Evolutionary conservation across 75 land plant species (phyloP).

Genomic region (Sequoiadendron giganteum): DNA sequence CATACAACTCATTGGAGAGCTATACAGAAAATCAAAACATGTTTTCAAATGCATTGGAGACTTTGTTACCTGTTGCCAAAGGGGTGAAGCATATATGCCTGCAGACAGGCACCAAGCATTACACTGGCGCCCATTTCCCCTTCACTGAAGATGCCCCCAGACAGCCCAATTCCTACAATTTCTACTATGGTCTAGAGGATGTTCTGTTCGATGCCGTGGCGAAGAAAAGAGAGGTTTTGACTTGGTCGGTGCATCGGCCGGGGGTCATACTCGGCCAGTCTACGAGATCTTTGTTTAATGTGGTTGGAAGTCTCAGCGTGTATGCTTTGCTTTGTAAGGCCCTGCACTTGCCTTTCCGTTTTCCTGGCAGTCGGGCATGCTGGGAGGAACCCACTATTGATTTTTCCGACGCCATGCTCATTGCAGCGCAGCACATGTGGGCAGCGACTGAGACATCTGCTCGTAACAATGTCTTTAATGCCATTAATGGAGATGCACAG

Average conservation of each 20-base stretch:
- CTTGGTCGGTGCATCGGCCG: constrained; percentile 85
- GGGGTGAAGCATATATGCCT: constrained; percentile 56
- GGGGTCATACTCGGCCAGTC: constrained; percentile 68
- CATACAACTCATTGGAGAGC: constrained; percentile 35
- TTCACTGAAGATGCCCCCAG: constrained; percentile 57
- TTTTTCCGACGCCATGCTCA: constrained; percentile 71
- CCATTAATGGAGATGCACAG: constrained; percentile 35
- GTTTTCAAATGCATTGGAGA: constrained; percentile 61
- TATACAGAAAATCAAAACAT: constrained; percentile 48
- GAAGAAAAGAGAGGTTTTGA: constrained; percentile 18
- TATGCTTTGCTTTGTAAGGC: constrained; percentile 70
- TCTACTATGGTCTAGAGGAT: constrained; percentile 80
- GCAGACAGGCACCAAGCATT: constrained; percentile 83
- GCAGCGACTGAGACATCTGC: constrained; percentile 28
- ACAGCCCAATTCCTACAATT: constrained; percentile 28
- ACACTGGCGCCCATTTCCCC: constrained; percentile 19
- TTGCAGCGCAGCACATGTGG: constrained; percentile 87
- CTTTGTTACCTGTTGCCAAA: constrained; percentile 46
- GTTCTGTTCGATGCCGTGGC: constrained; percentile 46
- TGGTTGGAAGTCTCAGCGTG: constrained; percentile 64
- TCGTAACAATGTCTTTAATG: constrained; percentile 44
- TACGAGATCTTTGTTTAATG: constrained; percentile 47
- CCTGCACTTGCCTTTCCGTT: constrained; percentile 56
- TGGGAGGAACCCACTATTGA: constrained; percentile 69
- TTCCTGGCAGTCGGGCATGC: constrained; percentile 53